Evolutionary conservation across 257 asterid genomes (phyloP), one percentile per base, ranked within the genome.

Genomic region (Ajuga chamaepitys): DNA sequence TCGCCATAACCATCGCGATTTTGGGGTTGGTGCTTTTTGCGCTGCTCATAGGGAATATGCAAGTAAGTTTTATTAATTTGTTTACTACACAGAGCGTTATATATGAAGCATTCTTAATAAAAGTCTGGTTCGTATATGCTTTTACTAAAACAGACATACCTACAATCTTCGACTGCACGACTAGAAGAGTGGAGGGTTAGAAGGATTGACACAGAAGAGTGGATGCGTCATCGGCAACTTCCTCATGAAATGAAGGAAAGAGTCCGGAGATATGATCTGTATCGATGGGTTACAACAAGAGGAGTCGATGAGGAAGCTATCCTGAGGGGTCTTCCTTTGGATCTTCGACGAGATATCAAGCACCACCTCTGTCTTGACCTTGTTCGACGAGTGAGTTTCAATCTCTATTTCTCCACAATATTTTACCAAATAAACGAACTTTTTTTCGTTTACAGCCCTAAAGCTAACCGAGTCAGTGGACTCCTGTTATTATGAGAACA

Each of bases 31-130:
- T 87, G 53, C 85, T 87, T 14, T 87, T 85, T 30, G 86, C 85
- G 0, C 70, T 87, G 80, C 87, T 87, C 18, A 87, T 87, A 35
- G 95, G 95, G 21, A 87, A 87, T 60, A 87, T 87, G 95, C 90
- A 87, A 74, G 93, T 85, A 75, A 75, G 82, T 74, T 2, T n/a
- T n/a, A n/a, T n/a, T n/a, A n/a, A n/a, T n/a, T n/a, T n/a, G n/a
- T n/a, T n/a, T n/a, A n/a, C n/a, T n/a, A n/a, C n/a, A n/a, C n/a
- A n/a, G n/a, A n/a, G n/a, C n/a, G n/a, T n/a, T n/a, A n/a, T n/a
- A n/a, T 48, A 9, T 8, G 3, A 4, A 16, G 40, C 40, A 9
- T 4, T 25, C 25, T 30, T 1, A 7, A 2, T 58, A 2, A 32
- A 5, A 5, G 17, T 57, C 3, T 48, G 30, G 6, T 1, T 20